phyloP scores from a whole-genome alignment of 768 basidiomycete genomes.

The Hericium coralloides region DNA sequence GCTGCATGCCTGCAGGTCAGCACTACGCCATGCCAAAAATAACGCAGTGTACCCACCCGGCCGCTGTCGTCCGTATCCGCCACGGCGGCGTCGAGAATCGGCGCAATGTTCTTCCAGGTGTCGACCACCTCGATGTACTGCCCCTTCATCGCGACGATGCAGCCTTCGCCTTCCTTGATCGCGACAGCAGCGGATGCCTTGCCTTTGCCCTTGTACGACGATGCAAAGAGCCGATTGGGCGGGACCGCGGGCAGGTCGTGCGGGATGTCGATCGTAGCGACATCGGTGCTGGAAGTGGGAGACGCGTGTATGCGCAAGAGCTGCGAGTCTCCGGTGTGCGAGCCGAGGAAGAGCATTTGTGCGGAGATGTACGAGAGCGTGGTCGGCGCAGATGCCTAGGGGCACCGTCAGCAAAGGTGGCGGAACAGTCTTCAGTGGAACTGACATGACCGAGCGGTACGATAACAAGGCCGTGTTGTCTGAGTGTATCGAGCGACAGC shows the following conservation, averaged over 20 bases:
- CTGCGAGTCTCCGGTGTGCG: conserved; percentile 76
- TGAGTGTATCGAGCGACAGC: conserved; percentile 39
- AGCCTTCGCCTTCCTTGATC: conserved; percentile 22
- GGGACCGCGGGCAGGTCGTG: conserved; percentile 34
- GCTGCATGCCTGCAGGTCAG: conserved; percentile 34
- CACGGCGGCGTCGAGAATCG: conserved; percentile 73
- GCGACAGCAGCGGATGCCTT: conserved; percentile 31
- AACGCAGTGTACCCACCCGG: conserved; percentile 44
- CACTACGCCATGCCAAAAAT: conserved; percentile 53
- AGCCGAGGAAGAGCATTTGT: conserved; percentile 69
- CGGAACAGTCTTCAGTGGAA: background rate
- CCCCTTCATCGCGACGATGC: conserved; percentile 30
- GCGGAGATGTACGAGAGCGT: conserved; percentile 12
- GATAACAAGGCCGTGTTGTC: conserved; percentile 35
- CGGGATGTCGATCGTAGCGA: conserved; percentile 45
- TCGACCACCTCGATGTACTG: conserved; percentile 54
- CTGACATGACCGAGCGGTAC: conserved; percentile 67
- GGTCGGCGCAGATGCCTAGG: background rate
- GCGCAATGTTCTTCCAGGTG: conserved; percentile 69
- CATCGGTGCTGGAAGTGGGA: conserved; percentile 31
- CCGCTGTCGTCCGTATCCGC: conserved; percentile 65
- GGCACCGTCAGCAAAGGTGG: conserved; percentile 3
- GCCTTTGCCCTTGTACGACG: conserved; percentile 22
- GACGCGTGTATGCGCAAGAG: conserved; percentile 48
- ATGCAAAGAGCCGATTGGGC: conserved; percentile 25